Evolutionary conservation across 2,329 filamentous ascomycete species (phyloP), one percentile per base, ranked within the genome.

Genomic region (Nemania sp.): DNA sequence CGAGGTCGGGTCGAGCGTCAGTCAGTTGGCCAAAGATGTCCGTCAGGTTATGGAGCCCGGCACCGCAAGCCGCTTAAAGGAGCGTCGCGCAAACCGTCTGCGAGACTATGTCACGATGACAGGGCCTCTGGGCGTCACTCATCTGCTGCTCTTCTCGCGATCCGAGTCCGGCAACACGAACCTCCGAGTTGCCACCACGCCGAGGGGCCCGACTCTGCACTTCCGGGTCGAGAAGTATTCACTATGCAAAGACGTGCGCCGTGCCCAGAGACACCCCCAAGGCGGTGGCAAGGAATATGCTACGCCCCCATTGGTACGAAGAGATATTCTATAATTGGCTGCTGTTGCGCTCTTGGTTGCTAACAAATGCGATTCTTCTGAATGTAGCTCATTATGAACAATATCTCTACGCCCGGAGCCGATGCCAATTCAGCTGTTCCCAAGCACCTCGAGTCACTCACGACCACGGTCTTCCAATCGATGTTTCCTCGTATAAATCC

Each of bases 141-240:
- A 99, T 73, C 78, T 99, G 49, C 79, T 99, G 66, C 84, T 99
- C 41, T 97, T 99, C 74, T 97, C 92, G 15, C 85, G 91, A 62
- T 96, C 91, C 19, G 84, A 88, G 59, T 86, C 84, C 14, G 94
- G 94, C 57, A 97, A 97, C 73, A 95, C 91, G 20, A 97, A 97
- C 68, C 75, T 99, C 70, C 86, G 94, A 61, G 80, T 99, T 43
- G 90, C 91, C 15, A 82, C 95, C 51, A 90, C 92, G 7, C 94
- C 94, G 6, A 83, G 91, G 62, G 94, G 94, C 6, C 94, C 94
- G 46, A 99, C 94, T 0, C 79, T 99, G 61, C 87, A 97, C 73
- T 99, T 99, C 73, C 81, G 92, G 56, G 90, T 99, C 41, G 91
- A 97, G 68, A 91, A 90, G 66, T 99, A 99, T 72, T 96, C 91